phyloP scores from a whole-genome alignment of 352 stramenopile genomes.

The Phytophthora nicotianae region DNA sequence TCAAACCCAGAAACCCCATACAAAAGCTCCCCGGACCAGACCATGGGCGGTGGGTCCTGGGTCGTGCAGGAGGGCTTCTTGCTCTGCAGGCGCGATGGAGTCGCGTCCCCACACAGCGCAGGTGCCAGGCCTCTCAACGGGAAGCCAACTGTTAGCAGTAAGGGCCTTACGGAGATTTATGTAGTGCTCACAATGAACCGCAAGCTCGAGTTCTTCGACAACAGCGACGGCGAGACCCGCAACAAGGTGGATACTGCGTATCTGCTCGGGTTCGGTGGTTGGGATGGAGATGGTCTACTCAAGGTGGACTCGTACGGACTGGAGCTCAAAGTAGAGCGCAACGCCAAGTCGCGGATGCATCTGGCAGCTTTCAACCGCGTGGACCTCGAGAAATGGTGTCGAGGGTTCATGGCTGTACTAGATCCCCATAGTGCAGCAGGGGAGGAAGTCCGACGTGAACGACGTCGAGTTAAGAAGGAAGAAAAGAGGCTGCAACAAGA shows the following conservation, averaged over 20 bases:
- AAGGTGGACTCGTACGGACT: conserved; percentile 82
- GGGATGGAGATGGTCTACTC: conserved; percentile 73
- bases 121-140: conserved; percentile 16
- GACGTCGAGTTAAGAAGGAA: conserved; percentile 61
- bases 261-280: conserved; percentile 72
- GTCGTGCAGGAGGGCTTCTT: conserved; percentile 68
- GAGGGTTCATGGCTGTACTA: conserved; percentile 72
- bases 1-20: conserved; percentile 30
- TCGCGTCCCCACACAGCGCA: conserved; percentile 6
- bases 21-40: conserved; percentile 10
- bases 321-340: conserved; percentile 76
- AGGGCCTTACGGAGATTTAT: conserved; percentile 58
- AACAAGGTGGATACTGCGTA: conserved; percentile 50
- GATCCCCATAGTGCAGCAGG: conserved; percentile 64
- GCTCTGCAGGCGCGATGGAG: conserved; percentile 43
- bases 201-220: conserved; percentile 79
- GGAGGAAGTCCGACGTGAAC: conserved; percentile 63
- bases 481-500: conserved; percentile 64
- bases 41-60: conserved; percentile 56
- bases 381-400: conserved; percentile 85
- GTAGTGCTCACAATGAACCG: conserved; percentile 80
- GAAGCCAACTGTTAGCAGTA: conserved; percentile 4
- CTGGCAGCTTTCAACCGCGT: conserved; percentile 82
- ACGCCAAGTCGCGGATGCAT: conserved; percentile 55
- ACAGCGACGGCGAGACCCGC: conserved; percentile 34